Base-by-base conservation (phyloP, 768 basidiomycete genomes). In the Tricholoma sp. region DNA sequence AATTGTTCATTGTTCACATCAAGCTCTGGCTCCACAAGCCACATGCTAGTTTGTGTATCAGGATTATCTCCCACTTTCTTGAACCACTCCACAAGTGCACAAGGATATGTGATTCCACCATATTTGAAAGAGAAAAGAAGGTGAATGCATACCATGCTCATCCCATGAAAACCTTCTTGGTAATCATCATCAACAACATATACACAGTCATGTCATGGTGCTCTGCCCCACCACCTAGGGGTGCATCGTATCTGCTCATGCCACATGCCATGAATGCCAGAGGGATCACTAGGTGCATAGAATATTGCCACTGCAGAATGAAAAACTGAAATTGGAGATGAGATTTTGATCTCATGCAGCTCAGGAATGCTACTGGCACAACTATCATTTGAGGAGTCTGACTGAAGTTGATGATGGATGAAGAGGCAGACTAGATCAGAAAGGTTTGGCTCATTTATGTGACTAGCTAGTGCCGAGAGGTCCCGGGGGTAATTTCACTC, bases 81-180 rank as follows among this genome's bases (percentile, higher is more conserved):
- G 50, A 50, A 70, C 73, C 72, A 72, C 2, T 65, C 41, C 0
- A 74, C 68, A 28, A 73, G 57, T 3, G 73, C 68, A 54, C 72
- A 73, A 2, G 61, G 61, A 24, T 66, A 69, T 0, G 4, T n/a
- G 1, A 31, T 37, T 0, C 47, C 31, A 0, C 48, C 54, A 54
- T 58, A 55, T 10, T 49, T 49, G 52, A 68, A 71, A 15, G 61
- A 59, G 55, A 72, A 65, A 52, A 74, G 67, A 0, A 68, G 59
- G 2, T 24, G 57, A 2, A 72, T 59, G 0, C 66, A 61, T 1
- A 55, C 71, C 28, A 70, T 56, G 10, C 42, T 36, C 42, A 74
- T 41, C 2, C 71, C 70, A 13, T 4, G 4, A n/a, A 41, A 34
- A 34, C 33, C 33, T 34, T 9, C 33, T 4, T 34, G 33, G 33